A percentile compares a stretch with the other conserved stretches of the same genome.
These are phyloP conservation scores for Aspergillus mulundensis DNA, from an alignment of 495 filamentous ascomycete species.

Conservation along the genomic window DNA sequence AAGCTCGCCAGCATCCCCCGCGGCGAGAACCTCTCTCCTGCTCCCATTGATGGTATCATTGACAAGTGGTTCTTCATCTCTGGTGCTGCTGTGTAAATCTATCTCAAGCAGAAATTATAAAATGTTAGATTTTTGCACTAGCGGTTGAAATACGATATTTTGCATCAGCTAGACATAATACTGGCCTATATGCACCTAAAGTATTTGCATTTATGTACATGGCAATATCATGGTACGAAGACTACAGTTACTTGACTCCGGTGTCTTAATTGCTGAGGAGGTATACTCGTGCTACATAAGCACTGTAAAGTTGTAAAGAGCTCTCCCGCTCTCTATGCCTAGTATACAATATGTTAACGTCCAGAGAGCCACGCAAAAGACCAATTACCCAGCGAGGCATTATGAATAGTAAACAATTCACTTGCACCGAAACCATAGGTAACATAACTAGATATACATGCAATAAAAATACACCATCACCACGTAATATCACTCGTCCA, in stretches of 20 bases:
- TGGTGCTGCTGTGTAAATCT: constrained; percentile 78
- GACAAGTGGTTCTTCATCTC: constrained; percentile 99
- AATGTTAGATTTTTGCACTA: constrained; percentile 11
- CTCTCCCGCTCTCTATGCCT: no score
- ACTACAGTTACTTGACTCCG: no score
- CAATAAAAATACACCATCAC: constrained; percentile 19
- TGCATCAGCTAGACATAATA: constrained; percentile 5
- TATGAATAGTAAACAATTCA: neutral
- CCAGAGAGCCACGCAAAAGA: neutral
- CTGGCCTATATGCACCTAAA: neutral
- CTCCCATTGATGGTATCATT: constrained; percentile 90
- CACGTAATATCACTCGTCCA: constrained; percentile 1
- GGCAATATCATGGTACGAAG: no score
- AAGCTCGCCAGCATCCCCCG: constrained; percentile 68
- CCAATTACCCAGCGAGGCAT: constrained; percentile 14
- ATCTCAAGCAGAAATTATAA: constrained; percentile 20
- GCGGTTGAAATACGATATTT: constrained; percentile 7
- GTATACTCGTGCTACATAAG: no score
- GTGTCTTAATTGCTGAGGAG: no score
- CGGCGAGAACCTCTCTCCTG: constrained; percentile 69
- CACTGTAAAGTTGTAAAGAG: no score
- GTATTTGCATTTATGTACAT: constrained; percentile 6
- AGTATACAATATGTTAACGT: no score
- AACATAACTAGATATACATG: constrained; percentile 4
- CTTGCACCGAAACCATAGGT: neutral